Evolutionary conservation across 331 rosid species (phyloP), one percentile per base, ranked within the genome.

Genomic region (Cydonia oblonga): DNA sequence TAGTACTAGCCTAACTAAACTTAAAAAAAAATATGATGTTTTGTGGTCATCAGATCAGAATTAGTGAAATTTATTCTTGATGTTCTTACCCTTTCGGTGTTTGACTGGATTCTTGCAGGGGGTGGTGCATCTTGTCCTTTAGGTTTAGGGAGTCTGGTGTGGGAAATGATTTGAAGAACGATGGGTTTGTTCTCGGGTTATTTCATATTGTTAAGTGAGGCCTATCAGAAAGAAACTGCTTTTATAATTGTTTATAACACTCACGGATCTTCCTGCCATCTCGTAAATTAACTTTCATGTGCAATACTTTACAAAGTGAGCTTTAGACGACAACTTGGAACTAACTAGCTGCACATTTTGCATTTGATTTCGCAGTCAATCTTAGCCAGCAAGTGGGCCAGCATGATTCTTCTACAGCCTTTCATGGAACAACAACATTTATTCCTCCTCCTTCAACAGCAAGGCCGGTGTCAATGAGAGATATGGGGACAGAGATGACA

Each of bases 401-500:
- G 78, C 96, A 89, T 56, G 85, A 84, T 85, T 86, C 96, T 79
- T 85, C 98, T 29, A 66, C 84, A 76, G 89, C 88, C 71, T 33
- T 84, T 69, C 95, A 85, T 77, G 85, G 89, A 60, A 87, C 90
- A 40, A 89, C 96, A 44, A 88, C 92, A 75, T 86, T 90, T 77
- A 80, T 90, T 74, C 97, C 97, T 56, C 96, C 97, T 64, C 89
- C 93, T 68, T 81, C 98, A 53, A 90, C 96, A 13, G 98, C 98
- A 76, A 87, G 98, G 70, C 90, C 98, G 49, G 97, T 93, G 71
- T 93, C 98, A 8, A 93, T 93, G 98, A 86, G 97, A 84, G 98
- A 93, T 72, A 93, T 93, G 98, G 98, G 98, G 33, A 93, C 98
- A 20, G 98, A 93, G 84, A 93, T 93, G 98, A 93, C 98, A 30